Conservation (phyloP, 768 basidiomycete genomes). For the Calvatia gigantea region DNA sequence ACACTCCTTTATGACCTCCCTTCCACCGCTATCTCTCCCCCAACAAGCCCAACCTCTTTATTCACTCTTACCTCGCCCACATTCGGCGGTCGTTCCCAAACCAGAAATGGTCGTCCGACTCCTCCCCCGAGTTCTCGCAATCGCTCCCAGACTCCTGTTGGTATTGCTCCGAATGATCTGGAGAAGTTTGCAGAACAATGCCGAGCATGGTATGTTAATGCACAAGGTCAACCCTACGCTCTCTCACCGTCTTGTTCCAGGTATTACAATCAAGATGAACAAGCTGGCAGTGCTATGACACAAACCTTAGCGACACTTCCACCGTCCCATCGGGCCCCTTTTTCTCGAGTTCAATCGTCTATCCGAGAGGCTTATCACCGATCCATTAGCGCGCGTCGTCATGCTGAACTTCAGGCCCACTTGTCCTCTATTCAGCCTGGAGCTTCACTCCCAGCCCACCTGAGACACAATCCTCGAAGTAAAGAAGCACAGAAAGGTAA, state of each 20-base stretch:
- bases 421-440: constrained; percentile 76
- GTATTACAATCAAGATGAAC: constrained; percentile 83
- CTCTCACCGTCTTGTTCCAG: constrained; percentile 31
- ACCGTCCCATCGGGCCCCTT: constrained; percentile 82
- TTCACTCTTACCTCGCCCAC: constrained; percentile 59
- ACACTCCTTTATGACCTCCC: constrained; percentile 79
- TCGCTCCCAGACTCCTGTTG: constrained; percentile 69
- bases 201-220: constrained; percentile 61
- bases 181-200: constrained; percentile 78
- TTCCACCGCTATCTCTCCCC: constrained; percentile 54
- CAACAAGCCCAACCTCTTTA: constrained; percentile 48
- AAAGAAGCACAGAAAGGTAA: constrained; percentile 64
- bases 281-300: constrained; percentile 76
- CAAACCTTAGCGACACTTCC: constrained; percentile 77
- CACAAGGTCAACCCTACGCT: neutral
- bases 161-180: constrained; percentile 61
- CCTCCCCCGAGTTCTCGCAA: constrained; percentile 58
- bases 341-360: constrained; percentile 81
- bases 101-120: constrained; percentile 48
- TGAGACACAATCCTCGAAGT: constrained; percentile 63
- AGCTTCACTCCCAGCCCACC: constrained; percentile 72
- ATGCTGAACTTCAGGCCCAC: constrained; percentile 85
- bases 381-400: constrained; percentile 68
- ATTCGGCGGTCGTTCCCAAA: constrained; percentile 44
- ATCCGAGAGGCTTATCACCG: constrained; percentile 84